Conservation (phyloP, 139 green algal genomes). For the Micractinium conductrix region DNA sequence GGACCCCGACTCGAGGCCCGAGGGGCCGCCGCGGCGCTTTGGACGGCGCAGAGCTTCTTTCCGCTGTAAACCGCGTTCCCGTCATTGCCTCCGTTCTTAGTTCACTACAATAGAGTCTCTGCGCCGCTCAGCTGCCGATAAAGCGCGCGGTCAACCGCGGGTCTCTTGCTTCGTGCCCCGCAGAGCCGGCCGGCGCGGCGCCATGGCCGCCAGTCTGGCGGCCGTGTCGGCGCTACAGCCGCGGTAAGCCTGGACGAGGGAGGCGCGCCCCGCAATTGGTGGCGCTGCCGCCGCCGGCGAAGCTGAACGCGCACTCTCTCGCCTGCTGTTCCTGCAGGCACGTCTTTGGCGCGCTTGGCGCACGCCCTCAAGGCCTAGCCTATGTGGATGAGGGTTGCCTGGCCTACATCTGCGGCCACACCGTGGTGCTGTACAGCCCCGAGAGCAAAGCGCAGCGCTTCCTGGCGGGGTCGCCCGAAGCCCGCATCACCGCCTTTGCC, state of each 20-base stretch:
- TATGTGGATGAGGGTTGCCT: conserved; percentile 81
- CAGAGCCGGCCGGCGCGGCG: too few species aligned
- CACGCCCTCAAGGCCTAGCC: conserved; percentile 74
- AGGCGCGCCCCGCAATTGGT: too few species aligned
- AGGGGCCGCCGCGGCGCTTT: too few species aligned
- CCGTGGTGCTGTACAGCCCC: conserved; percentile 77
- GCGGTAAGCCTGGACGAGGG: not conserved
- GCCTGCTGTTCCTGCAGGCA: conserved; percentile 78
- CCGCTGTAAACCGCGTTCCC: too few species aligned
- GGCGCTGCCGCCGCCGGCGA: too few species aligned
- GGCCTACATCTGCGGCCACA: conserved; percentile 82
- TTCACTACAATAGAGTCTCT: too few species aligned
- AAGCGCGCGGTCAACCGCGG: not conserved
- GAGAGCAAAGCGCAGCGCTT: conserved; percentile 75
- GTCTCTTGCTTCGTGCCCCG: too few species aligned
- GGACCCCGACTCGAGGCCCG: too few species aligned
- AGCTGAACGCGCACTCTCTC: too few species aligned
- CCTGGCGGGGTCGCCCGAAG: conserved; percentile 69
- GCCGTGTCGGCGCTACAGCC: conserved; percentile 8
- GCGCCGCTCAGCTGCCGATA: not conserved
- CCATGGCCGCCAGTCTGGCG: not conserved
- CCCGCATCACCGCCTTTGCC: conserved; percentile 78
- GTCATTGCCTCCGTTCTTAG: too few species aligned
- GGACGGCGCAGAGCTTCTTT: too few species aligned
- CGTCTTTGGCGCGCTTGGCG: conserved; percentile 79